Percentiles rank a stretch among this genome's conserved stretches.
phyloP scores from a whole-genome alignment of 2,329 filamentous ascomycete species.

The Mollisia scopiformis region DNA sequence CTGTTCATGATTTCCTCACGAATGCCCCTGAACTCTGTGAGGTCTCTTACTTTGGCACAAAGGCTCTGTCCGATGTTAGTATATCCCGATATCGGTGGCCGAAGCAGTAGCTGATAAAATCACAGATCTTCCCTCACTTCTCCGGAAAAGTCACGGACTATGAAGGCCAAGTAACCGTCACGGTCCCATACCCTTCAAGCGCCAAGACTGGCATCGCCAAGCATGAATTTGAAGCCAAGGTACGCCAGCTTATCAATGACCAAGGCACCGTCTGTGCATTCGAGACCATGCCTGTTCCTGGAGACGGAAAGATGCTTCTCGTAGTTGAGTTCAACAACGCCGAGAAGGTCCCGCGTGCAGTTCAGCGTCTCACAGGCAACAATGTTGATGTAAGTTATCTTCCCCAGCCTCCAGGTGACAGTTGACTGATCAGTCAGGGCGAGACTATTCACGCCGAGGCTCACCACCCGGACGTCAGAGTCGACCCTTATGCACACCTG shows the following conservation, averaged over 20 bases:
- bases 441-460: background rate
- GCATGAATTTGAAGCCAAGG: constrained; percentile 41
- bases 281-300: constrained; percentile 44
- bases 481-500: too few species aligned
- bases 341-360: background rate
- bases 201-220: constrained; percentile 9
- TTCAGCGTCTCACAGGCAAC: constrained; percentile 2
- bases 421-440: background rate
- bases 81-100: background rate
- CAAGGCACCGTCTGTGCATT: constrained; percentile 56
- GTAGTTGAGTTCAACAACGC: constrained; percentile 18
- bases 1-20: background rate
- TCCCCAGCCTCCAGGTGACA: too few species aligned
- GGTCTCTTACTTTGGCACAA: background rate
- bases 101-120: background rate
- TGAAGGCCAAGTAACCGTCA: constrained; percentile 59
- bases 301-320: constrained; percentile 45
- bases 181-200: constrained; percentile 42
- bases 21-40: background rate
- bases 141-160: constrained; percentile 39
- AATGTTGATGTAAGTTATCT: constrained; percentile 1
- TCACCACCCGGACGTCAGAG: background rate
- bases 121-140: background rate
- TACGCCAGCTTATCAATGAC: constrained; percentile 45
- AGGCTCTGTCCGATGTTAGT: background rate